Evolutionary conservation across 108 stramenopile genomes (phyloP), one percentile per base, ranked within the genome.

Genomic region (Schizochytrium sp.): DNA sequence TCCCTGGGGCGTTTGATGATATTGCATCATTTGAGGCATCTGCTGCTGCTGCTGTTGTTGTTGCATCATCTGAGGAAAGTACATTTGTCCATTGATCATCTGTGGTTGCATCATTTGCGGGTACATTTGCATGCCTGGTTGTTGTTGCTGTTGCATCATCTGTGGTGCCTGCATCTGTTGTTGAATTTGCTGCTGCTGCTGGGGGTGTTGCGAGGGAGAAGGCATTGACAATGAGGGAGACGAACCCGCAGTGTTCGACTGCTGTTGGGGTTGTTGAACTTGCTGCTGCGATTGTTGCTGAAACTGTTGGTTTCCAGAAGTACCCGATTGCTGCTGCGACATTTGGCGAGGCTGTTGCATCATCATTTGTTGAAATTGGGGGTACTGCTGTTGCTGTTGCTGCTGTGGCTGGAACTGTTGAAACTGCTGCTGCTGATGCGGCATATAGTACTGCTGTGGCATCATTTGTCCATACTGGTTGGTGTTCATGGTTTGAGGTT

Each of bases 11-110:
- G 0, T 28, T 28, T 28, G 28, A 28, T 28, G 28, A 28, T 44
- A 44, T 7, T 69, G 64, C 64, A 44, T 38, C 19, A 69, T 7
- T 15, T 69, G 64, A 0, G 2, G 44, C 64, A 69, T 69, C 28
- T 69, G 64, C 64, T 7, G 64, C 28, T 69, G 64, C 64, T 12
- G 64, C 64, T 69, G 64, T 2, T 7, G 64, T 44, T 28, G 12
- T 15, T 69, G 64, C 64, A 69, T 69, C 44, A 42, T 38, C 64
- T 69, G 64, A 2, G 64, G 64, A 69, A 69, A 69, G 64, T n/a
- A 69, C 64, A 69, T 69, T n/a, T 69, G 64, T 5, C 64, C 64
- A n/a, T 69, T 69, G 2, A 69, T 69, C 41, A 69, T 69, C n/a
- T 69, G 64, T 15, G 64, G 64, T 42, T 69, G 64, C 12, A 69